Evolutionary conservation across 2,329 filamentous ascomycete species (phyloP), one percentile per base, ranked within the genome.

Genomic region (Drechslerella stenobrocha): DNA sequence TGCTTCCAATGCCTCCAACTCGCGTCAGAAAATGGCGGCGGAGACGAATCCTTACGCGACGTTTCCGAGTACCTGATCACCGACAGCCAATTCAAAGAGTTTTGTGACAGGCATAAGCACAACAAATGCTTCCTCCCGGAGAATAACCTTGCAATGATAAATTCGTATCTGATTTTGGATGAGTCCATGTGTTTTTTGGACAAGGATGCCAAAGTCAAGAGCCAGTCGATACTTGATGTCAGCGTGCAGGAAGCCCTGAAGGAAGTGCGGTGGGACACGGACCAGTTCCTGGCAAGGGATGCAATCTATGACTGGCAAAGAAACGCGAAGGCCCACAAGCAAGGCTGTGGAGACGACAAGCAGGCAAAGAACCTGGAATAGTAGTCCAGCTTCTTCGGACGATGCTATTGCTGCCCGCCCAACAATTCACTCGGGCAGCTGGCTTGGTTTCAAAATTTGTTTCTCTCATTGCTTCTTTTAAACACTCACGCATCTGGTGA

Each of bases 1-100:
- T 78, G 76, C 24, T 84, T 84, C 71, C 81, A 83, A 70, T 78
- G 79, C 3, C 75, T 84, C n/a, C 75, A 80, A 3, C 80, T 83
- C 1, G 76, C 74, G 11, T 81, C 80, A 1, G 81, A 83, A 73
- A 83, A 83, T 70, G 81, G 82, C 48, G 81, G 82, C 48, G 76
- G 75, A 4, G 74, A 75, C 2, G 70, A 75, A 28, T 77, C 76
- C 3, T 72, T 78, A 45, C 74, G 77, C 1, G 76, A 80, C 70
- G 80, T 77, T 1, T 74, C 75, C 45, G 74, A 74, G 8, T 80
- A 82, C 37, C 70, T 77, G 20, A 79, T 83, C 59, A 77, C 77
- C 0, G 77, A 81, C 32, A 77, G 78, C 22, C 76, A 83, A 72
- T 83, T 75, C 67, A 44, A 75, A 40, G 55, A 50, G 0, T 83